Evolutionary conservation across 352 stramenopile species (phyloP), one percentile per base, ranked within the genome.

Genomic region (Halophytophthora batemanensis): DNA sequence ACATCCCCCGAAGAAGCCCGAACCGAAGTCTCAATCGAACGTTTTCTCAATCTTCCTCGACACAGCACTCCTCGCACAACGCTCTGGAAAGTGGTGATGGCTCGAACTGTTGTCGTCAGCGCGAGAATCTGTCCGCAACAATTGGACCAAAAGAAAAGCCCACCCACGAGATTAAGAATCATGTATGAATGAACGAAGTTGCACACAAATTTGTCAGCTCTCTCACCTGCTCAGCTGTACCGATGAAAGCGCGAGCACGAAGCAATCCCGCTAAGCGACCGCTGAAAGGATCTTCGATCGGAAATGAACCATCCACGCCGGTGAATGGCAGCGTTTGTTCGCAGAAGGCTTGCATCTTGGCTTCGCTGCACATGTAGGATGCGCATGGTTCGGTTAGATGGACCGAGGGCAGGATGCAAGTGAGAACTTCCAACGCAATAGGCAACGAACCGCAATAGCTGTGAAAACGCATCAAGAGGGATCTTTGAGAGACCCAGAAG

Each of bases 151-250:
- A 17, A 42, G 6, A 25, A 15, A 8, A 49, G 25, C 12, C 25
- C 51, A 43, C 1, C 15, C 25, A 49, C 0, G 1, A 52, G 38
- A 4, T n/a, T 0, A n/a, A 18, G 17, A 50, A 3, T 19, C 6
- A 13, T 10, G 2, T 3, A 41, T 33, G 13, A 42, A 11, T 37
- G 15, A 53, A 2, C 18, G 17, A 40, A n/a, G 35, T 35, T 15
- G 17, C 4, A 45, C 8, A 31, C 2, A 22, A 43, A 48, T 17
- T 19, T 11, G 25, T 18, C 6, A 18, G 11, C 6, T 28, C 1
- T 3, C 15, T 21, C 57, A 88, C 62, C 57, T 88, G 77, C 19
- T 88, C 72, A 22, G 68, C 63, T 25, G 77, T 85, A 2, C 77
- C 77, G 14, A 83, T 37, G 12, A 62, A 70, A 23, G 78, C 34